phyloP scores from a whole-genome alignment of 371 early-diverging fungal genomes.

The Nematocida displodere region DNA sequence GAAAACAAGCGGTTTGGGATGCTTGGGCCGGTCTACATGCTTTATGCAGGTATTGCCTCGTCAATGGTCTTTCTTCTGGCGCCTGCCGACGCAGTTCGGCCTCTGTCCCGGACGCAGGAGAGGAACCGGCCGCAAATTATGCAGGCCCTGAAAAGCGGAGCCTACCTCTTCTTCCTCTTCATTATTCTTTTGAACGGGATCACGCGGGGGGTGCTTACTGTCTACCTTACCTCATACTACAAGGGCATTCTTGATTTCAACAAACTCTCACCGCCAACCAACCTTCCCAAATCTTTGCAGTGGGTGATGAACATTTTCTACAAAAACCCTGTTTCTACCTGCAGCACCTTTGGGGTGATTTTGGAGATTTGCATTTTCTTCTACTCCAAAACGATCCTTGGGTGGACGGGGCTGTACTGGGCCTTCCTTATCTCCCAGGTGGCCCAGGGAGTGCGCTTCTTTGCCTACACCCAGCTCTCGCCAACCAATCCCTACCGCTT shows the following conservation, averaged over 20 bases:
- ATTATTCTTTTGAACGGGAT: constrained; percentile 66
- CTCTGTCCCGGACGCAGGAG: background rate
- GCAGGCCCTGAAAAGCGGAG: constrained; percentile 55
- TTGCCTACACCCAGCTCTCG: constrained; percentile 54
- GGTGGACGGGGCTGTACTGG: constrained; percentile 63
- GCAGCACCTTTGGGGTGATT: constrained; percentile 61
- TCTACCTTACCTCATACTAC: constrained; percentile 61
- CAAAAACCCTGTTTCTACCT: constrained; percentile 59
- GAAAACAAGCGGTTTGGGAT: constrained; percentile 41
- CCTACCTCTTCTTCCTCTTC: constrained; percentile 65
- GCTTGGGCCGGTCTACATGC: constrained; percentile 52
- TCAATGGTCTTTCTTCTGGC: constrained; percentile 11
- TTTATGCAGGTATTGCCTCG: constrained; percentile 30
- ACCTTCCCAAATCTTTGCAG: constrained; percentile 42
- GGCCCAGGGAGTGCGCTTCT: constrained; percentile 59
- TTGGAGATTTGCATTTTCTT: constrained; percentile 64
- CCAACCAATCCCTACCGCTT: constrained; percentile 47
- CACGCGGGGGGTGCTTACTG: constrained; percentile 63
- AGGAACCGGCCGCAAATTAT: constrained; percentile 46
- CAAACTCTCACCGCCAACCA: constrained; percentile 34
- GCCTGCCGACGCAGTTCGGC: constrained; percentile 34
- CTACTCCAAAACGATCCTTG: constrained; percentile 48
- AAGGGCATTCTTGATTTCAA: constrained; percentile 58
- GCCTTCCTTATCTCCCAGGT: constrained; percentile 65
- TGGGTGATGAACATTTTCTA: constrained; percentile 51